These are phyloP conservation scores for Cystofilobasidium ferigula DNA, from an alignment of 768 basidiomycete genomes.

Conservation along the genomic window DNA sequence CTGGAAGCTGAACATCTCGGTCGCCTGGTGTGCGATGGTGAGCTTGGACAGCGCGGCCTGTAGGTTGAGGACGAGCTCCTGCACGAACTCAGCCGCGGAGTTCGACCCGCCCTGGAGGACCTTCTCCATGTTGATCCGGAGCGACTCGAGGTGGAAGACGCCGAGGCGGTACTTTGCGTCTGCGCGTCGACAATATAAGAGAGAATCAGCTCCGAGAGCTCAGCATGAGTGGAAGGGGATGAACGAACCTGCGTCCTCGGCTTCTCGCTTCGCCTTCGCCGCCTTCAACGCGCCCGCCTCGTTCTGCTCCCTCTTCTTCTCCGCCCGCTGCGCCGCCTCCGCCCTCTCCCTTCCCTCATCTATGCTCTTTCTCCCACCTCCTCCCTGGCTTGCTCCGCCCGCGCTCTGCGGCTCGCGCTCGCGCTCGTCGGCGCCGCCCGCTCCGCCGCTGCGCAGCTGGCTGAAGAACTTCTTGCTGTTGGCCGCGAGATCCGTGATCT, in stretches of 20 bases:
- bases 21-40: conserved; percentile 20
- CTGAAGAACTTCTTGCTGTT: conserved; percentile 18
- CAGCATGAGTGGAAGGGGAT: background rate
- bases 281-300: conserved; percentile 13
- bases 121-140: conserved; percentile 23
- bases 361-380: background rate
- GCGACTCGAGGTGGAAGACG: conserved; percentile 21
- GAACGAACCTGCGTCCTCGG: conserved; percentile 20
- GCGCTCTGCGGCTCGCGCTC: background rate
- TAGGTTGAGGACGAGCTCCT: conserved; percentile 20
- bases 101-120: conserved; percentile 16
- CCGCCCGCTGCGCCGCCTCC: background rate
- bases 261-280: conserved; percentile 22
- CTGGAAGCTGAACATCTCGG: conserved; percentile 18
- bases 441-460: conserved; percentile 10
- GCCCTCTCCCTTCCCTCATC: conserved; percentile 13
- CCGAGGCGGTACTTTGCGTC: conserved; percentile 21
- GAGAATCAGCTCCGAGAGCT: no score
- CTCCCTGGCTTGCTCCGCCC: background rate
- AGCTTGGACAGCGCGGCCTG: conserved; percentile 12
- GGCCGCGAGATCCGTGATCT: conserved; percentile 10
- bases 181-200: background rate
- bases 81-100: conserved; percentile 22
- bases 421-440: background rate
- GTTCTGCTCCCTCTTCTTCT: conserved; percentile 22